Conservation (phyloP, 768 basidiomycete species). For the Leccinum variicolor region DNA sequence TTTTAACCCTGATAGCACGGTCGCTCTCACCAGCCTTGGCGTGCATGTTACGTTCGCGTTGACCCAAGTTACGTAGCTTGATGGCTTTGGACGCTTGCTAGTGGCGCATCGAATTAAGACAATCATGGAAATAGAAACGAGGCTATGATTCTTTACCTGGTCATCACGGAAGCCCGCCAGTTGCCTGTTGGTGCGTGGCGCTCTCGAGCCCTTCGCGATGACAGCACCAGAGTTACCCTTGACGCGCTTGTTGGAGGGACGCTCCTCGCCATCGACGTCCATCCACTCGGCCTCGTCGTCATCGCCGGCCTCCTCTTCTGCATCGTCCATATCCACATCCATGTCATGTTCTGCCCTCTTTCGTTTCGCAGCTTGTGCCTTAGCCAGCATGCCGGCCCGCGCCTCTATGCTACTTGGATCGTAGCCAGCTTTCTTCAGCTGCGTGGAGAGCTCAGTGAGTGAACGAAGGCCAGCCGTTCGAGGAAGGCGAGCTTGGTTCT, state of each 20-base stretch:
- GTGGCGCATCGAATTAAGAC: neutral
- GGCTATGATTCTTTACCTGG: slow-evolving; percentile 37
- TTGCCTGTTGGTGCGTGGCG: slow-evolving; percentile 69
- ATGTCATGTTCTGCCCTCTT: slow-evolving; percentile 48
- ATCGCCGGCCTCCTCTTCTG: slow-evolving; percentile 32
- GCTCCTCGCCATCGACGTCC: slow-evolving; percentile 51
- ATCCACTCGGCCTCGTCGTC: slow-evolving; percentile 47
- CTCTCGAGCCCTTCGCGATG: slow-evolving; percentile 46
- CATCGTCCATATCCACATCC: slow-evolving; percentile 61
- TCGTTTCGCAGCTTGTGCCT: slow-evolving; percentile 65
- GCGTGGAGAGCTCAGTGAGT: slow-evolving; percentile 71
- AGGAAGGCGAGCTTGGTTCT: slow-evolving; percentile 77
- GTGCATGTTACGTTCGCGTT: slow-evolving; percentile 80
- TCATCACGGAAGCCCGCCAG: slow-evolving; percentile 78
- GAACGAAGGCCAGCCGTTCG: slow-evolving; percentile 68
- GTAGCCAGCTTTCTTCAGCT: slow-evolving; percentile 83
- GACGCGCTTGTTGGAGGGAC: slow-evolving; percentile 52
- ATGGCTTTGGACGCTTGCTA: slow-evolving; percentile 80
- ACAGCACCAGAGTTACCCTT: slow-evolving; percentile 63
- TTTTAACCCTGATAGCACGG: slow-evolving; percentile 76
- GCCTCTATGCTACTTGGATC: slow-evolving; percentile 87
- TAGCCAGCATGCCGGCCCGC: slow-evolving; percentile 81
- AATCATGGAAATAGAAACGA: neutral
- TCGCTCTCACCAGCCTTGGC: slow-evolving; percentile 92
- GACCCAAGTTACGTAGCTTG: slow-evolving; percentile 81